Evolutionary conservation across 2,329 filamentous ascomycete genomes (phyloP), one percentile per base, ranked within the genome.

Genomic region (Arthrobotrys iridis): DNA sequence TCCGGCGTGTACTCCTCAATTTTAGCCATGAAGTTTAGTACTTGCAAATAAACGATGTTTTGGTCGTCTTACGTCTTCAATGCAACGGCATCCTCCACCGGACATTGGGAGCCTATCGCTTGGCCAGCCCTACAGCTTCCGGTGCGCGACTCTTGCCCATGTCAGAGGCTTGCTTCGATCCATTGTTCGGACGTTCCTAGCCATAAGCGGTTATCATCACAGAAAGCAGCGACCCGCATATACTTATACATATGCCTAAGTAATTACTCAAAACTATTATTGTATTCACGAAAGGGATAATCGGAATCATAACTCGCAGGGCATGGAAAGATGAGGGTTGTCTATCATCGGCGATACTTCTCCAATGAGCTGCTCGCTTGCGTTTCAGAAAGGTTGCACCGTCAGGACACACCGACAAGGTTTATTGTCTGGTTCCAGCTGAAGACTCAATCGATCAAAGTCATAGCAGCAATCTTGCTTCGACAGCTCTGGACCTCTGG

Each of bases 291-390:
- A 4, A 7, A 28, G 45, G 8, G 22, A n/a, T 22, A 24, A 10
- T 11, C 40, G 18, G 20, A 15, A 43, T 10, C 28, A 10, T 33
- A 4, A 43, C n/a, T n/a, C n/a, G n/a, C n/a, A n/a, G n/a, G n/a
- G n/a, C 20, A 43, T 43, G 40, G 40, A 15, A 20, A 20, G 40
- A 43, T 24, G 3, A 28, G 18, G n/a, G 26, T 30, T 10, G 10
- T 3, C 30, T 52, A 18, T 41, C 40, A 45, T 62, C 65, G 65
- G 65, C 65, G 65, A 70, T 70, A 70, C 45, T 60, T 30, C 65
- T 45, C 41, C 28, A 60, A 70, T 43, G 20, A 68, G 64, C 10
- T 35, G 55, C 55, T 70, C 65, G 65, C 55, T 70, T 70, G 55
- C 33, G 55, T 50, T 58, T 59, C 28, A 46, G 22, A 13, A 57